Conservation (phyloP, 805 yeast genomes). For the Myxozyma nipponensis region DNA sequence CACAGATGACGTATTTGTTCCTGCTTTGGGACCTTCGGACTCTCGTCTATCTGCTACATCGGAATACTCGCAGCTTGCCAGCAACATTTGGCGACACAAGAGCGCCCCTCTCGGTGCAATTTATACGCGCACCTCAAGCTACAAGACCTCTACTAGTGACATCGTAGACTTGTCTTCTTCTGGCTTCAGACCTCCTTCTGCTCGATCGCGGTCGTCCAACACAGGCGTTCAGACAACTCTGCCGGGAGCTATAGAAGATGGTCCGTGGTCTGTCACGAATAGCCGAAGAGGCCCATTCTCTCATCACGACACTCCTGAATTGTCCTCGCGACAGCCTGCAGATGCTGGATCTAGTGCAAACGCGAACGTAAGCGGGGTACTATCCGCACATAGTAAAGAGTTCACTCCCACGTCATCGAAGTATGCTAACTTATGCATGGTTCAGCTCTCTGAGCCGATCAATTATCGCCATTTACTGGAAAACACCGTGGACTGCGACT, state of each 20-base stretch:
- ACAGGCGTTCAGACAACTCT: not conserved
- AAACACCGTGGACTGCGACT: constrained; percentile 32
- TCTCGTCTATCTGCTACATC: not conserved
- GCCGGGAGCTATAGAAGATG: not conserved
- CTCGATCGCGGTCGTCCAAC: not conserved
- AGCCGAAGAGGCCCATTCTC: not conserved
- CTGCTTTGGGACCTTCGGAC: not conserved
- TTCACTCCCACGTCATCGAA: constrained; percentile 11
- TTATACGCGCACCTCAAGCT: not conserved
- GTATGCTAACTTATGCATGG: not conserved
- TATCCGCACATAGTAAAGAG: constrained; percentile 22
- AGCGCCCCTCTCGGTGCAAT: too few species aligned
- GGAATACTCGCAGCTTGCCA: not conserved
- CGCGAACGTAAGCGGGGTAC: constrained; percentile 8
- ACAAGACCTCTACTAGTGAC: not conserved
- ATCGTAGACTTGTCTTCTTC: not conserved
- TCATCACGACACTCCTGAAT: not conserved
- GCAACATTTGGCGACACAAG: not conserved
- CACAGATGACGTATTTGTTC: not conserved
- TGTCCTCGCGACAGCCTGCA: not conserved
- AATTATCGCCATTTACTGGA: constrained; percentile 37
- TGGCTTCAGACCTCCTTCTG: not conserved
- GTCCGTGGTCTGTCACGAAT: not conserved
- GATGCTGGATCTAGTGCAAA: not conserved
- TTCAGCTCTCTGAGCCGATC: constrained; percentile 30